Conservation (phyloP, 2,329 filamentous ascomycete genomes). For the Triangularia verruculosa region DNA sequence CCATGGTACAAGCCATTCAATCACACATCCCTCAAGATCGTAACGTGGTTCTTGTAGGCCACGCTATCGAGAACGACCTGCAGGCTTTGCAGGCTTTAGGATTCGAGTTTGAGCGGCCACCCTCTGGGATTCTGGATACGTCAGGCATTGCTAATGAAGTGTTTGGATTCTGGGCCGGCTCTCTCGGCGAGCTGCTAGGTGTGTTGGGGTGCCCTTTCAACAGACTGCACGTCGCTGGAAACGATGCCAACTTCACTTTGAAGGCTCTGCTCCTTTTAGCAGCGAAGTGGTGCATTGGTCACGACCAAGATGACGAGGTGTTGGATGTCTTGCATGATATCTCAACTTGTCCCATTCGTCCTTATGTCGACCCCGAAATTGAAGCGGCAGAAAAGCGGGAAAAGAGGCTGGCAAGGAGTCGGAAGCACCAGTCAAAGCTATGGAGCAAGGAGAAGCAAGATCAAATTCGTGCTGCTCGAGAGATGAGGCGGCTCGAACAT, state of each 20-base stretch:
- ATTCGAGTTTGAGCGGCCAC: constrained; percentile 11
- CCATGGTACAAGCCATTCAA: constrained; percentile 14
- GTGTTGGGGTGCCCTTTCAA: constrained; percentile 5
- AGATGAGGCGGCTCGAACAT: too few species aligned
- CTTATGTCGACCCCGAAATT: constrained; percentile 8
- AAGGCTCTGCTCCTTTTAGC: constrained; percentile 9
- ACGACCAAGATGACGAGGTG: constrained; percentile 10
- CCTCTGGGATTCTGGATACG: constrained; percentile 12
- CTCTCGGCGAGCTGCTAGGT: neutral
- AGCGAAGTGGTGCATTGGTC: constrained; percentile 8
- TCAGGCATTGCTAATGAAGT: constrained; percentile 10
- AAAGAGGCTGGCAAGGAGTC: neutral
- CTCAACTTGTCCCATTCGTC: constrained; percentile 6
- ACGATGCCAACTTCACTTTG: constrained; percentile 11
- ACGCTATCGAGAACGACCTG: constrained; percentile 5
- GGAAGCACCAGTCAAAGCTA: constrained; percentile 8
- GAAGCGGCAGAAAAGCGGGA: constrained; percentile 8
- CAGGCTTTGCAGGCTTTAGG: constrained; percentile 10
- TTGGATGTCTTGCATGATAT: constrained; percentile 8
- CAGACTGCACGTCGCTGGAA: constrained; percentile 10
- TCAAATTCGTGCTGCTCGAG: too few species aligned
- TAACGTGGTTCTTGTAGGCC: constrained; percentile 7
- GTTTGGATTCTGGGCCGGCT: constrained; percentile 9
- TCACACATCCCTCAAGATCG: constrained; percentile 7
- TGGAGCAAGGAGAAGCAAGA: constrained; percentile 5